Base-by-base conservation (phyloP, 352 stramenopile genomes). In the Phytophthora niederhauseri region DNA sequence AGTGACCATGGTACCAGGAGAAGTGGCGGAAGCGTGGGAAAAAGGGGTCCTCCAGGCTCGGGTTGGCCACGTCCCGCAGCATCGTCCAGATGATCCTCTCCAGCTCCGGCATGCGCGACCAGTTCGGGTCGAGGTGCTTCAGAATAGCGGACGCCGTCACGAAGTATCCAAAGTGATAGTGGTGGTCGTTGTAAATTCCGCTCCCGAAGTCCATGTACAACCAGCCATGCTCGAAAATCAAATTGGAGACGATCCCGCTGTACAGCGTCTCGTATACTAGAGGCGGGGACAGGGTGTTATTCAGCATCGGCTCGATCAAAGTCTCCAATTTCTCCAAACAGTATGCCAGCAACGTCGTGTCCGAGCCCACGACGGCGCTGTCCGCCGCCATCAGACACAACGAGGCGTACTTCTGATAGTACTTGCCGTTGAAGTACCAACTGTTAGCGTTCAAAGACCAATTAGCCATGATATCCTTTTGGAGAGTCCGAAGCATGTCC, bases 101-200 rank as follows among this genome's bases (percentile, higher is more conserved):
- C 49, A 92, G 68, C 57, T 87, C 77, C 0, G 61, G 54, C 74
- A 90, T 83, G 4, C 75, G 70, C 57, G 46, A 72, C 82, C 83
- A 93, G 19, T 66, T 83, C 31, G 84, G 87, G 61, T 94, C 77
- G 1, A 93, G 52, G 34, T 89, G 77, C 55, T 79, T 82, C 0
- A 91, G 36, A 20, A 94, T 93, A 1, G 87, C 87, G 0, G 83
- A 85, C 0, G 77, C 79, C 22, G 72, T 79, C 38, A 94, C 71
- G 65, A 77, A 94, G 69, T 94, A 94, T 8, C 84, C 87, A 62
- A 82, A 94, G 68, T 94, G 87, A 58, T 93, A 94, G 62, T 94
- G 82, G 72, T 94, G 83, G 61, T 94, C 87, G 64, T 94, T 94
- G 75, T 94, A 94, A 15, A 93, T 81, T 12, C 72, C 77, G 67